Evolutionary conservation across 2,329 filamentous ascomycete species (phyloP).

Genomic region (Rutstroemia sp.): DNA sequence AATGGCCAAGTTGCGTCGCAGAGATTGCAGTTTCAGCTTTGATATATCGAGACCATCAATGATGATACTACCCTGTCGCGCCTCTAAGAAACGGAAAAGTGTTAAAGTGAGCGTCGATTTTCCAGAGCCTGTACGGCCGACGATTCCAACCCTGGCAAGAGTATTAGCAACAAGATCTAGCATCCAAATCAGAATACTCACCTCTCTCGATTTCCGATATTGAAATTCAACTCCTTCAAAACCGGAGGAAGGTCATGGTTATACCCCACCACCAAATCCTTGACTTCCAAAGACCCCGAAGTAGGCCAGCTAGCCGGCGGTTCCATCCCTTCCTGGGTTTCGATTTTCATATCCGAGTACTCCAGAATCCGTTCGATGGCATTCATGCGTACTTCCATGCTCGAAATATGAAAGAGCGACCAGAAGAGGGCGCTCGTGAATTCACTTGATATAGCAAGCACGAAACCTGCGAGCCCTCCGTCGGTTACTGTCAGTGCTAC

Average conservation of each 20-base stretch:
- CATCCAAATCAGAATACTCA: too few species aligned
- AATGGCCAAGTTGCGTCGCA: conserved; percentile 67
- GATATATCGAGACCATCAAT: conserved; percentile 73
- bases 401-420: conserved; percentile 56
- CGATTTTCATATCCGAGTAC: conserved; percentile 62
- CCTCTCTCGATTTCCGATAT: conserved; percentile 54
- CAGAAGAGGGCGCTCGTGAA: conserved; percentile 58
- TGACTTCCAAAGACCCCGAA: conserved; percentile 63
- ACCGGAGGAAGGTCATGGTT: conserved; percentile 64
- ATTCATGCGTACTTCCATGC: conserved; percentile 72
- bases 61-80: conserved; percentile 53
- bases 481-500: conserved; percentile 56
- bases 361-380: conserved; percentile 66
- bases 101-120: conserved; percentile 71
- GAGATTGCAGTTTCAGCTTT: conserved; percentile 59
- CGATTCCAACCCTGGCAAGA: conserved; percentile 52
- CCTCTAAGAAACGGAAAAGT: conserved; percentile 70
- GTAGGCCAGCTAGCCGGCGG: conserved; percentile 69
- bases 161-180: too few species aligned
- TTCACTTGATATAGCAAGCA: conserved; percentile 62
- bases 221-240: conserved; percentile 63
- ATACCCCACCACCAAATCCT: conserved; percentile 65
- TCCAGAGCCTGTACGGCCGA: conserved; percentile 70
- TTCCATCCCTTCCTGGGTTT: conserved; percentile 52
- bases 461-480: conserved; percentile 65